Base-by-base conservation (phyloP, 352 stramenopile species). In the Pythium sukuiense region DNA sequence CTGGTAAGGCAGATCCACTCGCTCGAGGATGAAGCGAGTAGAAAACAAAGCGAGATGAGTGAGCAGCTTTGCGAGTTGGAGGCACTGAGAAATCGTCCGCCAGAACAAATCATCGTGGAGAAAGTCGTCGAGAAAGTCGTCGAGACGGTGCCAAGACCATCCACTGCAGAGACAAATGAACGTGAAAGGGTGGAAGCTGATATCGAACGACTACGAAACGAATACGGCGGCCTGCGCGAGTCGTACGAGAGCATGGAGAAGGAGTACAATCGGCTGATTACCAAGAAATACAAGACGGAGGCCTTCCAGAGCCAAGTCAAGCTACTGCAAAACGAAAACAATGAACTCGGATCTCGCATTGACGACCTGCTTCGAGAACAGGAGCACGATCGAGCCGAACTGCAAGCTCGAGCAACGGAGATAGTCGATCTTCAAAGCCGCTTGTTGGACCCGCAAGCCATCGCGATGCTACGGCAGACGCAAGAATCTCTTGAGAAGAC, bases 281-380 rank as follows among this genome's bases (percentile, higher is more conserved):
- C 83, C 30, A 85, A 83, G 63, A 81, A 85, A 56, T 91, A 91
- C 76, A 89, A 91, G 57, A 87, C 83, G 4, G 83, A 91, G 59
- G 85, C 83, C 3, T 91, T 91, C 63, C 80, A 89, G 60, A 88
- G 68, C 58, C 83, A 89, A 61, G 63, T 87, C 37, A 79, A 76
- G 46, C 64, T 91, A 12, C 54, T 91, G 32, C 83, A 88, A 55
- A 85, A 86, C 55, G 83, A 91, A 60, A 91, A 89, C 61, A 67
- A 59, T 18, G 80, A 88, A 61, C 61, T 91, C 5, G 73, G 58
- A 18, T 64, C 65, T 1, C 74, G 76, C 29, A 52, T 89, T 7
- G 83, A 85, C 52, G 76, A 81, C 4, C 41, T 93, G 6, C 35
- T 55, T 24, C 79, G 73, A n/a, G 69, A 85, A 8, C 77, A 80